Percentiles rank a stretch among this genome's conserved stretches.
phyloP scores from a whole-genome alignment of 163 green algal species.

The Scenedesmus sp. region DNA sequence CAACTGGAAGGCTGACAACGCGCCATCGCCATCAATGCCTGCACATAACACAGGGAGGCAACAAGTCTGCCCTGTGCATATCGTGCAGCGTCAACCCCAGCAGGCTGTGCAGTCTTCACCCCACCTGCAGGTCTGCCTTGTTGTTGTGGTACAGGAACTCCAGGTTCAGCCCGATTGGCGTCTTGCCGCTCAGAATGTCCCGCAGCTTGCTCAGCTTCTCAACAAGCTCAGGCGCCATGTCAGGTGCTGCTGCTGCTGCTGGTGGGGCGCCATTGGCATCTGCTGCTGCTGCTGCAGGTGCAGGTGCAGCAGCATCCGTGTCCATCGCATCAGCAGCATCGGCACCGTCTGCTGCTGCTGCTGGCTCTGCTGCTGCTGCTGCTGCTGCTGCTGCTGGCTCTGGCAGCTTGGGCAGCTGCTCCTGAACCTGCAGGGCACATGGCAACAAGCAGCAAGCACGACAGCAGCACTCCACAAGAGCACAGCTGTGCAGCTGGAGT shows the following conservation, averaged over 20 bases:
- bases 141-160: slow-evolving; percentile 97
- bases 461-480: too few species aligned
- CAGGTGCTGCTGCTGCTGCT: slow-evolving; percentile 2
- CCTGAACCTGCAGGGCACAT: slow-evolving; percentile 42
- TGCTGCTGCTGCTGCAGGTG: slow-evolving; percentile 61
- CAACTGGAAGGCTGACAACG: background rate
- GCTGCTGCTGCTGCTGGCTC: too few species aligned
- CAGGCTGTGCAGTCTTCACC: too few species aligned
- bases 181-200: slow-evolving; percentile 89
- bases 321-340: slow-evolving; percentile 62
- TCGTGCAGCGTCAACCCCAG: slow-evolving; percentile 43
- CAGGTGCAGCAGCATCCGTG: slow-evolving; percentile 57
- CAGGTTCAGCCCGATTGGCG: slow-evolving; percentile 92
- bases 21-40: background rate
- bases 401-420: slow-evolving; percentile 50
- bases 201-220: slow-evolving; percentile 69
- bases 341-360: slow-evolving; percentile 1
- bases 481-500: too few species aligned
- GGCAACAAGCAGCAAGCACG: background rate
- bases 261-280: slow-evolving; percentile 33
- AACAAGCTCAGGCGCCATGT: slow-evolving; percentile 28
- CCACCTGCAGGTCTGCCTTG: slow-evolving; percentile 85
- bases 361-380: slow-evolving; percentile 17
- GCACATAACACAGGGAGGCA: too few species aligned
- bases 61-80: background rate